phyloP scores from a whole-genome alignment of 2,329 filamentous ascomycete genomes.

The Xylariales sp. region DNA sequence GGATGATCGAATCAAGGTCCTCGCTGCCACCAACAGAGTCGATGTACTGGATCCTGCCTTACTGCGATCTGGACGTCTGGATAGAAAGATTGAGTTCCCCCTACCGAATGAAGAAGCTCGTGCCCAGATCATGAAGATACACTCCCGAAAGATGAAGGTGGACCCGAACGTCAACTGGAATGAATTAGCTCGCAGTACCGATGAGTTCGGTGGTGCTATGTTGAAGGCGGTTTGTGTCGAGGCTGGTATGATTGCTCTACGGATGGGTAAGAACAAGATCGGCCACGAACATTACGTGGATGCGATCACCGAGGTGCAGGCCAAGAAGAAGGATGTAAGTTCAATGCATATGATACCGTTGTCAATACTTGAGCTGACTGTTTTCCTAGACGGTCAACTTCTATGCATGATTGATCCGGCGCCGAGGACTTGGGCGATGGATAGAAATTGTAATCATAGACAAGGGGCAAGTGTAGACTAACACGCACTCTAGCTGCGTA shows the following conservation, averaged over 20 bases:
- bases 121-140: constrained; percentile 94
- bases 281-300: constrained; percentile 98
- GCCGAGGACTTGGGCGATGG: constrained; percentile 5
- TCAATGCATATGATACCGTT: neutral
- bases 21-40: constrained; percentile 90
- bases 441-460: constrained; percentile 20
- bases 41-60: constrained; percentile 91
- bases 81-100: constrained; percentile 97
- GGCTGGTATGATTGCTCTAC: constrained; percentile 96
- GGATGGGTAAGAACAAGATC: constrained; percentile 93
- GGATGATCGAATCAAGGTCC: constrained; percentile 92
- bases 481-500: constrained; percentile 2
- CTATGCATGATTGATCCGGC: constrained; percentile 29
- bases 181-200: constrained; percentile 90
- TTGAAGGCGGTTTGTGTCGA: constrained; percentile 98
- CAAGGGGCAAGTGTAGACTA: constrained; percentile 20
- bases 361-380: constrained; percentile 19
- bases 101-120: constrained; percentile 96
- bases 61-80: constrained; percentile 84
- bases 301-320: constrained; percentile 92
- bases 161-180: constrained; percentile 92
- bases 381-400: constrained; percentile 47
- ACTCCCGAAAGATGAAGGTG: constrained; percentile 97
- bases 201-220: constrained; percentile 97
- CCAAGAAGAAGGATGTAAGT: constrained; percentile 86